Base-by-base conservation (phyloP, 2,329 filamentous ascomycete species). In the Aspergillus quadrilineatus region DNA sequence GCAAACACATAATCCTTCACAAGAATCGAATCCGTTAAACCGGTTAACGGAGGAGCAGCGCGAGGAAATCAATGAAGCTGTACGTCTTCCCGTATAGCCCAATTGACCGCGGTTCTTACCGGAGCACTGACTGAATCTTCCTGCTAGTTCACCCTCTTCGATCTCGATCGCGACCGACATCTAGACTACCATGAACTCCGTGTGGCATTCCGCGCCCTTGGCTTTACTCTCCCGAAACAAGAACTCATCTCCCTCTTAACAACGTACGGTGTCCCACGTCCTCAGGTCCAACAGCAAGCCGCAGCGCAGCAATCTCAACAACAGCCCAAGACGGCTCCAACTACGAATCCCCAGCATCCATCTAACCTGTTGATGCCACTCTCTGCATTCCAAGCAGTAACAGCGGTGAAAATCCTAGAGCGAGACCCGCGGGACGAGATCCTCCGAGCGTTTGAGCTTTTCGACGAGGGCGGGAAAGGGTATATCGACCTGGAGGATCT, bases 181-280 rank as follows among this genome's bases (percentile, higher is more conserved):
- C 90, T 99, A 70, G 93, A 97, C 79, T 97, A 96, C 80, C 94
- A 97, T 78, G 94, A 99, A 77, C 90, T 97, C 73, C 93, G 94
- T 75, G 94, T 97, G 77, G 92, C 93, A 59, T 87, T 97, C 67
- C 94, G 95, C 73, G 94, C 94, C 3, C 86, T 99, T 1, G 94
- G 94, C 62, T 97, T 97, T 79, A 91, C 95, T 68, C 81, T 96
- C 49, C 84, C 90, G 57, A 96, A 96, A 74, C 80, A 86, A 60
- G 91, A 96, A 66, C 91, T 96, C 59, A 87, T 93, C 67, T 79
- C 83, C 45, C 85, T 95, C 60, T 83, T 99, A 59, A 89, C 90
- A 57, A 82, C 85, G n/a, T 87, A 94, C 73, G 94, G 92, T 61
- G 82, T 89, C 3, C 83, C 89, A 28, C 85, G 85, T n/a, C 77